Evolutionary conservation across 176 grass and related monocot genomes (phyloP).

Genomic region (Carex kokanica): DNA sequence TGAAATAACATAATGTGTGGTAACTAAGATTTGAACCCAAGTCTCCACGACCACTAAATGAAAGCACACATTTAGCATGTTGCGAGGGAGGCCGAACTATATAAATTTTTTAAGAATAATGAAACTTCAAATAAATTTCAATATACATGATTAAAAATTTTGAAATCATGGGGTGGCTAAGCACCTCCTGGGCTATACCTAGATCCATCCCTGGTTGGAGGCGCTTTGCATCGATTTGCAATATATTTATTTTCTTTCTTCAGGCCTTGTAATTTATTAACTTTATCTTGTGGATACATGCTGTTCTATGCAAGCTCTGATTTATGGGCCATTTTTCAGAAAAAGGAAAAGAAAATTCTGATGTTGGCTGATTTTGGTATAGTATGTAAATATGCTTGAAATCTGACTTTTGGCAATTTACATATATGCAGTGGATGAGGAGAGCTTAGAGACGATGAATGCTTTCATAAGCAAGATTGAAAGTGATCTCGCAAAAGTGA

Average conservation of each 20-base stretch:
- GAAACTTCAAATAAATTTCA: too few species aligned
- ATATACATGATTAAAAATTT: too few species aligned
- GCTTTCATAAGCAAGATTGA: conserved; percentile 41
- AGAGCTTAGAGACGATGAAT: conserved; percentile 32
- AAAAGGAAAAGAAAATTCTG: not conserved
- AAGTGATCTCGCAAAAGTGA: conserved; percentile 27
- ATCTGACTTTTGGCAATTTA: not conserved
- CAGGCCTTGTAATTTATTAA: not conserved
- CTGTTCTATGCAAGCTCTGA: not conserved
- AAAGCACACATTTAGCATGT: too few species aligned
- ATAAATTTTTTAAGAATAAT: too few species aligned
- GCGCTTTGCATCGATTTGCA: not conserved
- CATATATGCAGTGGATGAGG: conserved; percentile 28
- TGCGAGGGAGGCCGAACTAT: too few species aligned
- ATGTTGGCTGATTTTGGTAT: not conserved
- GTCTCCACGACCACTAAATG: too few species aligned
- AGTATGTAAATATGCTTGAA: not conserved
- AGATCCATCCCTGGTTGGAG: too few species aligned
- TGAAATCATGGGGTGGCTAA: too few species aligned
- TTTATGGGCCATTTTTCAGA: not conserved
- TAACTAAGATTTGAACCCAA: too few species aligned
- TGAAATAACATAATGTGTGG: too few species aligned
- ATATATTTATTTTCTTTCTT: not conserved
- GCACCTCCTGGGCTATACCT: too few species aligned
- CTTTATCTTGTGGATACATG: not conserved